Base-by-base conservation (phyloP, 148 eudicot species). In the Fagopyrum homotropicum region DNA sequence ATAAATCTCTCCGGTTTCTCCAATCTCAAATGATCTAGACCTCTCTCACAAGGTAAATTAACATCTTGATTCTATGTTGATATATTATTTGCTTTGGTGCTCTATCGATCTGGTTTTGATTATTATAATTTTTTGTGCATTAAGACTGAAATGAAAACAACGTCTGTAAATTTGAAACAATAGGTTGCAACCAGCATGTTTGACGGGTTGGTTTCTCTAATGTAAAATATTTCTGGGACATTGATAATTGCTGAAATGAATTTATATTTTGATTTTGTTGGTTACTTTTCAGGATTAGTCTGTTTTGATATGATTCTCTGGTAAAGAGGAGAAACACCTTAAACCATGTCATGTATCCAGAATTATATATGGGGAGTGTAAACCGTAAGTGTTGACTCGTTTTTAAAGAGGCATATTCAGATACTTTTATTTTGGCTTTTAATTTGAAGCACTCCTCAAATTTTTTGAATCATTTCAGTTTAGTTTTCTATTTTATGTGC, bases 301-400 rank as follows among this genome's bases (percentile, higher is more conserved):
- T 83, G 85, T 85, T 74, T 82, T 93, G 75, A 87, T 91, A 81
- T 93, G 98, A 97, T 87, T 88, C 80, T 93, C 97, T 9, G 95
- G 95, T 40, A 93, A 91, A 82, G 98, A 93, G 81, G 98, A 93
- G 86, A 93, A 91, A 81, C 97, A 88, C 75, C 88, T 94, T 51
- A 94, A 88, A 85, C 85, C 91, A 61, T 85, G 87, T 83, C 95
- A 91, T 78, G 90, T 93, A 44, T 87, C 97, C 81, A 89, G 91
- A 86, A 91, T 94, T 78, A 88, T 94, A 75, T 94, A 97, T 73
- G 98, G 98, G 59, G 97, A 94, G 85, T 95, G 98, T 72, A 94
- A 22, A 22, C 98, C 60, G 98, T 94, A 82, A 88, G 91, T 87
- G 22, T 47, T 57, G 12, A 51, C 26, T 14, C 52, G 17, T 64